These are phyloP conservation scores for Eucalyptus marginata DNA, from an alignment of 345 rosid genomes.

Conservation along the genomic window DNA sequence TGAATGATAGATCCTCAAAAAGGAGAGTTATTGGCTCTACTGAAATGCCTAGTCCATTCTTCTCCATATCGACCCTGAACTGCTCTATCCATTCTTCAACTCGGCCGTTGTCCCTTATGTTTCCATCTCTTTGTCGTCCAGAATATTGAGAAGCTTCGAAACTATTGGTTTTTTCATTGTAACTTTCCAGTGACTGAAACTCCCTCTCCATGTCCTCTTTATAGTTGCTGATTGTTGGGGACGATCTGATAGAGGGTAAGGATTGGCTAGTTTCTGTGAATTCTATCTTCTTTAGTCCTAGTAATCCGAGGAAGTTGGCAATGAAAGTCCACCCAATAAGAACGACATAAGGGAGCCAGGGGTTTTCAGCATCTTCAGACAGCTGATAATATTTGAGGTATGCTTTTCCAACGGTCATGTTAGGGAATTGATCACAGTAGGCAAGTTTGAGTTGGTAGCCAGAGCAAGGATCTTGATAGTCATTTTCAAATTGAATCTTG, in stretches of 20 bases:
- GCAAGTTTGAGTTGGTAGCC: slow-evolving; percentile 6
- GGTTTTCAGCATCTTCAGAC: neutral
- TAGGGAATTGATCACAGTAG: slow-evolving; percentile 13
- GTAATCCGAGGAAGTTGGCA: slow-evolving; percentile 5
- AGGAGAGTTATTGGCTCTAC: slow-evolving; percentile 10
- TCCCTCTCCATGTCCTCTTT: neutral
- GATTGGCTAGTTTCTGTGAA: slow-evolving; percentile 5
- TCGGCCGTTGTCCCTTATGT: neutral
- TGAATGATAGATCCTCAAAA: slow-evolving; percentile 12
- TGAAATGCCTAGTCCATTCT: slow-evolving; percentile 2
- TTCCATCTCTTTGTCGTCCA: neutral
- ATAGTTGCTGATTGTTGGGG: neutral
- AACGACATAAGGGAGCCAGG: slow-evolving; percentile 11
- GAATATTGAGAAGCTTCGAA: neutral
- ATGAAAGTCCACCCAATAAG: slow-evolving; percentile 5
- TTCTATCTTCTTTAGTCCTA: slow-evolving; percentile 11
- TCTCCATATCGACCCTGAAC: neutral
- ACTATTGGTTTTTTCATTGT: neutral
- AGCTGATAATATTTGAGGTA: slow-evolving; percentile 11
- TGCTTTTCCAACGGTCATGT: slow-evolving; percentile 15
- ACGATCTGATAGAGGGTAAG: slow-evolving; percentile 1
- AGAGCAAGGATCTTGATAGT: slow-evolving; percentile 4
- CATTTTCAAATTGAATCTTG: slow-evolving; percentile 4
- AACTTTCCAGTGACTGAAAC: neutral
- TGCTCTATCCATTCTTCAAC: neutral